A percentile compares a stretch with the other conserved stretches of the same genome.
phyloP scores from a whole-genome alignment of 345 rosid species.

The Aquilaria yunnanensis region DNA sequence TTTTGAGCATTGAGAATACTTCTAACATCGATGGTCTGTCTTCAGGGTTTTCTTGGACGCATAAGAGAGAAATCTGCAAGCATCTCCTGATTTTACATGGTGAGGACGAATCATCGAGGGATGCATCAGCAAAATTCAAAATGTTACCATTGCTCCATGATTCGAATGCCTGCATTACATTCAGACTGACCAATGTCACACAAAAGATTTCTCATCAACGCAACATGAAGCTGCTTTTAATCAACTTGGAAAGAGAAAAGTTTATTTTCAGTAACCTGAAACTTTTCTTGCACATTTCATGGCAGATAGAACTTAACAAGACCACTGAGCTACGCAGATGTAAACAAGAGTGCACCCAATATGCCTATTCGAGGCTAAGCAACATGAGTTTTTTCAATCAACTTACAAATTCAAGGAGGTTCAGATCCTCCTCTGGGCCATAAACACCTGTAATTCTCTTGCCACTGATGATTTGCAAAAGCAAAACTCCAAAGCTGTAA shows the following conservation, averaged over 20 bases:
- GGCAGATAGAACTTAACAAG: too few species aligned
- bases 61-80: conserved; percentile 10
- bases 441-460: conserved; percentile 24
- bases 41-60: conserved; percentile 6
- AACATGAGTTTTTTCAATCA: not conserved
- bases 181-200: not conserved
- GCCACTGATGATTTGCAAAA: conserved; percentile 42
- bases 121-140: conserved; percentile 7
- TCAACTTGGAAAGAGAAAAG: too few species aligned
- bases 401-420: conserved; percentile 34
- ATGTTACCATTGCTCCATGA: conserved; percentile 5
- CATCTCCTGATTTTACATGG: conserved; percentile 7
- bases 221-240: too few species aligned
- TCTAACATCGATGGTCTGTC: conserved; percentile 15
- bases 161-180: conserved; percentile 11
- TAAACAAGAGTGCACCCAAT: too few species aligned
- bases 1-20: conserved; percentile 9
- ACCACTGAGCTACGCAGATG: too few species aligned
- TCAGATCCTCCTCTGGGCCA: conserved; percentile 26
- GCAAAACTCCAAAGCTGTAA: conserved; percentile 48
- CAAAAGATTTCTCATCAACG: too few species aligned
- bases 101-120: conserved; percentile 9
- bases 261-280: too few species aligned
- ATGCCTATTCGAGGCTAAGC: too few species aligned
- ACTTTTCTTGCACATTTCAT: too few species aligned